phyloP scores from a whole-genome alignment of 2,329 filamentous ascomycete genomes.

The Sporothrix dimorphospora region DNA sequence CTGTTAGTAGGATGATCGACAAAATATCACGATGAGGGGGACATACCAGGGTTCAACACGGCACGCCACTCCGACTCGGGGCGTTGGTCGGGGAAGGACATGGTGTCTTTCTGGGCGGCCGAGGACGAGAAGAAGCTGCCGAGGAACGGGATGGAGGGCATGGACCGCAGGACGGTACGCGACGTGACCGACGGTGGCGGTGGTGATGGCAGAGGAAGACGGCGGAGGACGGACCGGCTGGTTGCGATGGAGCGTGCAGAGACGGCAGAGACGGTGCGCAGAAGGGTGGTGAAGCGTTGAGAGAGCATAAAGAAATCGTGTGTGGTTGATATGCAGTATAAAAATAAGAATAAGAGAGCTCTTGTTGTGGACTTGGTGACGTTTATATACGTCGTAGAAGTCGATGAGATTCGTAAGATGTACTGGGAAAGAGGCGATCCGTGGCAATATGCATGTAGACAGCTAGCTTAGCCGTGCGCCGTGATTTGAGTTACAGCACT shows the following conservation, averaged over 20 bases:
- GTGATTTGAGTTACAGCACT: constrained; percentile 23
- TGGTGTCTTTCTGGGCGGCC: constrained; percentile 52
- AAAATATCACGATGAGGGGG: neutral
- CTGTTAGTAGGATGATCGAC: constrained; percentile 23
- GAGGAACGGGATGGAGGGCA: constrained; percentile 79
- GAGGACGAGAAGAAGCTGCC: constrained; percentile 73
- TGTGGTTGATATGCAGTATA: neutral
- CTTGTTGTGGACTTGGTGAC: neutral
- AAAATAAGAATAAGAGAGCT: neutral
- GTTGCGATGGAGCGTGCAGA: constrained; percentile 53
- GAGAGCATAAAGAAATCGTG: constrained; percentile 51
- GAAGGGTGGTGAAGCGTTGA: constrained; percentile 51
- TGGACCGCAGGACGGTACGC: constrained; percentile 52
- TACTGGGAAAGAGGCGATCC: neutral
- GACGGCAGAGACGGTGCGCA: constrained; percentile 44
- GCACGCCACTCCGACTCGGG: constrained; percentile 86
- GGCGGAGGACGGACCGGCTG: constrained; percentile 42
- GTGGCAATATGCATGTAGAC: constrained; percentile 22
- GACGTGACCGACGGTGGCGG: constrained; percentile 41
- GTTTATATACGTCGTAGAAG: constrained; percentile 20
- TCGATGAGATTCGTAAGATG: neutral
- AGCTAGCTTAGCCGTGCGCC: neutral
- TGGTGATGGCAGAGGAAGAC: constrained; percentile 50
- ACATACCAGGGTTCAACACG: constrained; percentile 65
- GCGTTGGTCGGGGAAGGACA: constrained; percentile 80